These are phyloP conservation scores for Stachybotrys chartarum DNA, from an alignment of 2,329 filamentous ascomycete species.

Conservation along the genomic window DNA sequence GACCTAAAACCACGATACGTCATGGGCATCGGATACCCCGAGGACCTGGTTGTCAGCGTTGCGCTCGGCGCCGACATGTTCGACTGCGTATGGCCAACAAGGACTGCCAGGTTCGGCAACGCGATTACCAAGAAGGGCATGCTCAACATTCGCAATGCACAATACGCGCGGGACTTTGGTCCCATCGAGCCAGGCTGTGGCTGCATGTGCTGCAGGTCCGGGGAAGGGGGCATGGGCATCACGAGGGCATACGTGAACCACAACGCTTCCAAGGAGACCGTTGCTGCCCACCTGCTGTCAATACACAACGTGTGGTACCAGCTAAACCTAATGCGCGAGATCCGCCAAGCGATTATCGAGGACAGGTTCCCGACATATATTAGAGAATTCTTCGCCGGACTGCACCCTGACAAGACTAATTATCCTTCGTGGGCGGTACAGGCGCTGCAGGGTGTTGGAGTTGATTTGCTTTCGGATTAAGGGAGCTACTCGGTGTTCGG, in stretches of 20 bases:
- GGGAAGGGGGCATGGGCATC: slow-evolving; percentile 68
- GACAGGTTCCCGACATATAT: slow-evolving; percentile 76
- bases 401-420: slow-evolving; percentile 56
- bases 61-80: slow-evolving; percentile 98
- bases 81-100: slow-evolving; percentile 97
- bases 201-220: slow-evolving; percentile 67
- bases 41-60: slow-evolving; percentile 88
- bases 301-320: slow-evolving; percentile 97
- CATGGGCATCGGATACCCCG: slow-evolving; percentile 97
- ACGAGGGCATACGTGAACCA: slow-evolving; percentile 89
- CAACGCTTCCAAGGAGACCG: slow-evolving; percentile 88
- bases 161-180: slow-evolving; percentile 71
- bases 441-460: slow-evolving; percentile 69
- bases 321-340: slow-evolving; percentile 71
- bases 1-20: slow-evolving; percentile 95
- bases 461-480: slow-evolving; percentile 45
- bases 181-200: slow-evolving; percentile 78
- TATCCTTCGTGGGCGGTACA: slow-evolving; percentile 82
- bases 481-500: not conserved
- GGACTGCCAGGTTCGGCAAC: slow-evolving; percentile 93
- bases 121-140: slow-evolving; percentile 76
- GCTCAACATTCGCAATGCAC: slow-evolving; percentile 74
- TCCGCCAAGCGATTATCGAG: slow-evolving; percentile 70
- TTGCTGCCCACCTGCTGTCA: slow-evolving; percentile 74
- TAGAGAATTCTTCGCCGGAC: slow-evolving; percentile 65